Conservation (phyloP, 148 eudicot species). For the Silene latifolia region DNA sequence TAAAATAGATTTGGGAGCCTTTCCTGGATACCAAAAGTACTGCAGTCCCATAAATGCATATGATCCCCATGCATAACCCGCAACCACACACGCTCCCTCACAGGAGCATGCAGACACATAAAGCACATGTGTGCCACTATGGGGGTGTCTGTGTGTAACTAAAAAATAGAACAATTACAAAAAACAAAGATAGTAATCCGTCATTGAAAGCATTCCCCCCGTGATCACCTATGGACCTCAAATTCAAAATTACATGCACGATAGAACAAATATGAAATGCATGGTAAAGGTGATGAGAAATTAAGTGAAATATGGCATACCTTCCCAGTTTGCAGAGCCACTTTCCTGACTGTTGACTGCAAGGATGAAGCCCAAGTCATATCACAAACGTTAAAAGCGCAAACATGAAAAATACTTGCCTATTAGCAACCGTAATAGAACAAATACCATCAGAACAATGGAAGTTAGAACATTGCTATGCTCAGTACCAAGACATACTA, state of each 20-base stretch:
- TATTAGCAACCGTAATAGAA: neutral
- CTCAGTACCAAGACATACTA: too few relatives aligned
- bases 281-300: neutral
- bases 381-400: neutral
- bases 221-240: neutral
- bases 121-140: too few relatives aligned
- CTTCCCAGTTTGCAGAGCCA: conserved; percentile 72
- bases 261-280: neutral
- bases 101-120: too few relatives aligned
- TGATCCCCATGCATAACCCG: neutral
- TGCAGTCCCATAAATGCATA: neutral
- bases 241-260: neutral
- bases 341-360: conserved; percentile 95
- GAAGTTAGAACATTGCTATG: neutral
- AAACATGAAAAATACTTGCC: neutral
- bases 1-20: neutral
- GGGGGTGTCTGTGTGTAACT: too few relatives aligned
- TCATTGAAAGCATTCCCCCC: neutral
- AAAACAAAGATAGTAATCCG: neutral
- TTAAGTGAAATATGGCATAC: conserved; percentile 33
- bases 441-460: neutral
- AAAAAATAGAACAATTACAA: too few relatives aligned
- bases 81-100: too few relatives aligned
- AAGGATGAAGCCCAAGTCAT: conserved; percentile 26
- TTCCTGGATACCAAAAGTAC: neutral